Base-by-base conservation (phyloP, 2,329 filamentous ascomycete genomes). In the Nemania sp. region DNA sequence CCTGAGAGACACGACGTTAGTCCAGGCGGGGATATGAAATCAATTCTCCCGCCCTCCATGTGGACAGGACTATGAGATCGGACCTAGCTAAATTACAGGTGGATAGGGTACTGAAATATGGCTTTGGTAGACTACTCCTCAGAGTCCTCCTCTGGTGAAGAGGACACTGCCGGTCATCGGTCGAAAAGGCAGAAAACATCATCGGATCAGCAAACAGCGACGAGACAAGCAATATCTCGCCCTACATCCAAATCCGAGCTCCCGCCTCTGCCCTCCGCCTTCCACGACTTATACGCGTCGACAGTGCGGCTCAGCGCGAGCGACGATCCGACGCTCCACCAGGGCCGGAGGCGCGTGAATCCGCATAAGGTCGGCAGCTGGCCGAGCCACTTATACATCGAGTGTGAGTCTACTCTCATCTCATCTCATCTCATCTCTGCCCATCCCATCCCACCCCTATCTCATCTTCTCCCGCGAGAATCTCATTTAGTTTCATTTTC, bases 381-480 rank as follows among this genome's bases (percentile, higher is more conserved):
- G 95, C 92, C 94, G 1, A 92, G 88, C 35, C 94, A 98, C 76
- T 74, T 98, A 47, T 98, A 96, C 74, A 81, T 97, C 58, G 94
- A 98, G 79, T 99, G 95, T 96, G 81, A 77, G 87, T 79, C 57
- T 59, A 55, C 35, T 15, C 15, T 15, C 32, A 20, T 29, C 5
- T 40, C 39, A 52, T 29, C 18, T 20, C n/a, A 49, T 9, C 39
- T 10, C n/a, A 20, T 37, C 12, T 11, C 11, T 46, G n/a, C 20
- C 11, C 21, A 25, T 29, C 11, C 7, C 25, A 29, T 29, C 25
- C 7, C 25, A 3, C 7, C 7, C 4, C 25, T 29, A 3, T 4
- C 7, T 29, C 25, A 4, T 29, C 25, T 29, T 29, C 25, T 29
- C 7, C 25, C 25, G 25, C 25, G 4, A 4, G 25, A 29, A 29